These are phyloP conservation scores for Simmondsia chinensis DNA, from an alignment of 148 eudicot species.

Conservation along the genomic window DNA sequence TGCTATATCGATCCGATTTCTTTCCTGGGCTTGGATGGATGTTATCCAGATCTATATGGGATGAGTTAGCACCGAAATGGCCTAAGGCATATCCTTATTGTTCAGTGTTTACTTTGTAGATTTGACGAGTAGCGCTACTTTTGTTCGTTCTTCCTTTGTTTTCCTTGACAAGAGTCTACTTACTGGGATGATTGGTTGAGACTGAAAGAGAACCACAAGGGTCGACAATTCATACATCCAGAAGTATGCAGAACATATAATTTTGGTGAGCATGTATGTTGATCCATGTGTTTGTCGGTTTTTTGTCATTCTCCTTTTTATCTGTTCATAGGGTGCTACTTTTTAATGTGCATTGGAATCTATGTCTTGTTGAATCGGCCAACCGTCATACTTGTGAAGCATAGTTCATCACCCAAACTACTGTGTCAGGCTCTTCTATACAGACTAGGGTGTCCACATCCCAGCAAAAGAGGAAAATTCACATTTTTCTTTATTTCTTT, in stretches of 20 bases:
- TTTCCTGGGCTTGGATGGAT: constrained; percentile 99
- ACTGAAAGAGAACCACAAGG: constrained; percentile 85
- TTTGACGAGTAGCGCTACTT: not conserved
- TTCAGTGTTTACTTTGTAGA: constrained; percentile 9
- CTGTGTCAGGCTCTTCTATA: too few relatives aligned
- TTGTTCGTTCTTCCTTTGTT: constrained; percentile 4
- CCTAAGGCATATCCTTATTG: constrained; percentile 98
- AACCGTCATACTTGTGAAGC: too few relatives aligned
- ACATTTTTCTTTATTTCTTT: too few relatives aligned
- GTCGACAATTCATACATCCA: constrained; percentile 90
- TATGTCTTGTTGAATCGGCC: too few relatives aligned
- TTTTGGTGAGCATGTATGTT: constrained; percentile 96
- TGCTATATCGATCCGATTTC: constrained; percentile 95
- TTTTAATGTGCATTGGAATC: not conserved
- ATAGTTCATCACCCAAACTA: too few relatives aligned
- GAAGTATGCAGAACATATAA: constrained; percentile 99
- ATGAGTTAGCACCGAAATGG: constrained; percentile 97
- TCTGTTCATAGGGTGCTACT: not conserved
- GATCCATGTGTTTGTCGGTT: constrained; percentile 1
- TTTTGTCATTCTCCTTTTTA: not conserved
- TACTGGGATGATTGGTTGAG: constrained; percentile 99
- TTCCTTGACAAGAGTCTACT: constrained; percentile 66
- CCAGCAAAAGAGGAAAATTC: too few relatives aligned
- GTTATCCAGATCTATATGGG: constrained; percentile 82
- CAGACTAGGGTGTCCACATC: too few relatives aligned